Evolutionary conservation across 352 stramenopile genomes (phyloP), one percentile per base, ranked within the genome.

Genomic region (Thalassiosira livingstoniorum): DNA sequence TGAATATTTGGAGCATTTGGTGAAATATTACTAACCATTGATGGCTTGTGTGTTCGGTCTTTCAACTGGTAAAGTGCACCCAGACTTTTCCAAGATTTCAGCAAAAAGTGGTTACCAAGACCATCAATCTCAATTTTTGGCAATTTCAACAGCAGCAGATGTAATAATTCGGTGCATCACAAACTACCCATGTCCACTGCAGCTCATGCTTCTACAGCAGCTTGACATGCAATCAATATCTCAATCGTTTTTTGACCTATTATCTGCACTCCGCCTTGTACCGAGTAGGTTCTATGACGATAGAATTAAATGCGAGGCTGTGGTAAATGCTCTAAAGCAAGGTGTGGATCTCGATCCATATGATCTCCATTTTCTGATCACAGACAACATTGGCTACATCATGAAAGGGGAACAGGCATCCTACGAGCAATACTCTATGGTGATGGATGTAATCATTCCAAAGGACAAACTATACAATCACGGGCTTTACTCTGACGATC

Each of bases 51-150:
- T 62, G 3, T 62, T 62, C 25, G 54, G 54, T 37, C 37, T 37
- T 23, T 23, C 25, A 4, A 62, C 54, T 37, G 18, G 54, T 11
- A 35, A 62, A 21, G 3, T 11, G 25, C 2, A 37, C 25, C 34
- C 37, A 23, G 54, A 62, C 54, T 62, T 21, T 21, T 39, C 25
- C 54, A 62, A 62, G 37, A 23, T 11, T 10, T 21, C 4, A 62
- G 54, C 54, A 31, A 21, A 3, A 62, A 35, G 54, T 5, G 3
- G 7, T 2, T 35, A 4, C 25, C 54, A 2, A 37, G 7, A 4
- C 13, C 5, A 35, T 11, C 54, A 62, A 62, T 62, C 54, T n/a
- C 54, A 62, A 29, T 35, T 62, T 21, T 23, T 62, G 34, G 54
- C 54, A 10, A 35, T 62, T 31, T 23, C 54, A 10, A 29, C 4